Evolutionary conservation across 2,329 filamentous ascomycete genomes (phyloP), one percentile per base, ranked within the genome.

Genomic region (Aureobasidium sp.): DNA sequence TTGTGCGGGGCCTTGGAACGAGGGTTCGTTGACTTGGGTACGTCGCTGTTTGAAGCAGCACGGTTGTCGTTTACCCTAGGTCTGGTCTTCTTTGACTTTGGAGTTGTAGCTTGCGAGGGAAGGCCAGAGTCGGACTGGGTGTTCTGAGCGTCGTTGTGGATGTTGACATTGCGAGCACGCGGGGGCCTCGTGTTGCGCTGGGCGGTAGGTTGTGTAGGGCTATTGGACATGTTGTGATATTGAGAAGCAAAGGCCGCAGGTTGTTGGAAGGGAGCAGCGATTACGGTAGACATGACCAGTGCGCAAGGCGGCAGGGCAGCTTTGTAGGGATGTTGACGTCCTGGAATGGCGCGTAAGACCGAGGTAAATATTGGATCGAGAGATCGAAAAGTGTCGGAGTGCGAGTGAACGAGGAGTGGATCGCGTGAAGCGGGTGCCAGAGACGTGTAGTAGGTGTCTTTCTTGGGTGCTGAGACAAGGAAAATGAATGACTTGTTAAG

Each of bases 1-100:
- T 67, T 67, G 41, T 62, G 61, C 25, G 61, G 50, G 48, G 66
- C 66, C 61, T 65, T 67, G 45, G 63, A 61, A 34, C 32, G 25
- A 16, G 42, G 16, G 10, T 34, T 53, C 5, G 45, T 29, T 3
- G 59, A 30, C 32, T 49, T 61, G 42, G 59, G 59, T 4, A 49
- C 44, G 6, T 61, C 59, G 29, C 59, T 61, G 41, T 51, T 49
- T 13, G 64, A 65, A 9, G 60, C 62, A 14, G 64, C 39, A 16
- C 61, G 47, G 27, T 64, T 53, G 27, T 48, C 62, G 30, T 62
- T 45, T 30, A 59, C 49, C 10, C 59, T 63, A 7, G 61, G 60
- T 7, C 64, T 45, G 13, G 54, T 34, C 55, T 65, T 65, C 45
- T 57, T 63, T 6, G 55, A 45, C 51, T 59, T 62, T 32, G 64